phyloP scores from a whole-genome alignment of 2,329 filamentous ascomycete genomes.

The Colletotrichum australisinense region DNA sequence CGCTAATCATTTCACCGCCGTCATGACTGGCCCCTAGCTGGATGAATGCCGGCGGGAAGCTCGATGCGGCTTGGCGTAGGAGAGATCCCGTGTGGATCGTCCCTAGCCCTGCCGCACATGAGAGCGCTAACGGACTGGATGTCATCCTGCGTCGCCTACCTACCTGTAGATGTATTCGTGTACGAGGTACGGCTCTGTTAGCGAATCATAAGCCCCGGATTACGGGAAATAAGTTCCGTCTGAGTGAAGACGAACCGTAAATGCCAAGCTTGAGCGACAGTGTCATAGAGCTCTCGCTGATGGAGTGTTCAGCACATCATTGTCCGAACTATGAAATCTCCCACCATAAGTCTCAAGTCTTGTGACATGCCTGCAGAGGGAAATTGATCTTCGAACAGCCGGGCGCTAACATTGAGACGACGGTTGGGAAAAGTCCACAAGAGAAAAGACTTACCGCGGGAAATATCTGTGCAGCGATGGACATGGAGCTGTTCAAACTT shows the following conservation, averaged over 20 bases:
- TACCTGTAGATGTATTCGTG: background rate
- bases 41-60: background rate
- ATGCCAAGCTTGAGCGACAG: background rate
- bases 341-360: no score
- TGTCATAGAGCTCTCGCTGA: background rate
- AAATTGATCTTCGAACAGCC: background rate
- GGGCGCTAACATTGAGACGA: background rate
- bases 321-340: background rate
- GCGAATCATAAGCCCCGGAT: background rate
- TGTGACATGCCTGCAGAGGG: background rate
- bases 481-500: background rate
- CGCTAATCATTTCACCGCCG: background rate
- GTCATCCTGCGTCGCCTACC: background rate
- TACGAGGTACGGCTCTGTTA: background rate
- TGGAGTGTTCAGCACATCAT: background rate
- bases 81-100: background rate
- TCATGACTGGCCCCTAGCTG: background rate
- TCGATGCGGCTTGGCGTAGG: background rate
- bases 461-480: background rate
- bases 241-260: background rate
- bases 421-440: no score
- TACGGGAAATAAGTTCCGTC: background rate
- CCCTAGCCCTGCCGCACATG: background rate
- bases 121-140: background rate
- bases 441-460: no score